These are phyloP conservation scores for Rhizopus sp. DNA, from an alignment of 371 early-diverging fungal species.

Conservation along the genomic window DNA sequence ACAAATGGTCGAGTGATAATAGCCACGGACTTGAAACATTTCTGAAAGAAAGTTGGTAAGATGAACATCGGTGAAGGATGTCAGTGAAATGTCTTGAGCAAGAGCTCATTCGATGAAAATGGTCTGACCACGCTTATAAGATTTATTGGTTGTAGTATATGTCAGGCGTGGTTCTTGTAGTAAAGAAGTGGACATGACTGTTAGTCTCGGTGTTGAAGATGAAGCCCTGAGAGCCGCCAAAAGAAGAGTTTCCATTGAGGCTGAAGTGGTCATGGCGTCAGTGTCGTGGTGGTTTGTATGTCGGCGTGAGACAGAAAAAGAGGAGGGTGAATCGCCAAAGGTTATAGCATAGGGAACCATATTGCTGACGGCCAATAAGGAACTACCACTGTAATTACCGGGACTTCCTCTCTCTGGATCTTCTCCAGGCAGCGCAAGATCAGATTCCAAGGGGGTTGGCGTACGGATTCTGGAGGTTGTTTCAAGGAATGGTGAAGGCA, in stretches of 20 bases:
- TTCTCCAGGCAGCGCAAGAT: conserved; percentile 2
- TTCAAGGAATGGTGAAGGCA: conserved; percentile 13
- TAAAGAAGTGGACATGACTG: background rate
- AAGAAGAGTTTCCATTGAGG: conserved; percentile 13
- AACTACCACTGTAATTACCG: conserved; percentile 10
- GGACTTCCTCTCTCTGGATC: conserved; percentile 4
- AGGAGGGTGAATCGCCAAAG: conserved; percentile 3
- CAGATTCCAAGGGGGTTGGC: conserved; percentile 21
- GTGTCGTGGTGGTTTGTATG: background rate
- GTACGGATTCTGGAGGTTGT: background rate
- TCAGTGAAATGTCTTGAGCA: background rate
- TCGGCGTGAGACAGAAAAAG: background rate
- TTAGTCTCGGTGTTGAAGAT: background rate
- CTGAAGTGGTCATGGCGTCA: background rate
- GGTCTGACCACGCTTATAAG: conserved; percentile 1
- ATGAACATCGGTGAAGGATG: conserved; percentile 3
- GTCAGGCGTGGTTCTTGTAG: background rate
- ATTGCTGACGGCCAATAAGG: conserved; percentile 15
- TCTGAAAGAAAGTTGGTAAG: conserved; percentile 11
- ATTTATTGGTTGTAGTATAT: conserved; percentile 4
- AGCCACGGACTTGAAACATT: background rate
- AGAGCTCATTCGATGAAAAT: conserved; percentile 9
- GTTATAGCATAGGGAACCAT: conserved; percentile 22
- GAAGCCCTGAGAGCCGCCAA: conserved; percentile 7
- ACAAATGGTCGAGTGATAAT: conserved; percentile 4